Evolutionary conservation across 2,329 filamentous ascomycete genomes (phyloP), one percentile per base, ranked within the genome.

Genomic region (Colletotrichum endophyticum): DNA sequence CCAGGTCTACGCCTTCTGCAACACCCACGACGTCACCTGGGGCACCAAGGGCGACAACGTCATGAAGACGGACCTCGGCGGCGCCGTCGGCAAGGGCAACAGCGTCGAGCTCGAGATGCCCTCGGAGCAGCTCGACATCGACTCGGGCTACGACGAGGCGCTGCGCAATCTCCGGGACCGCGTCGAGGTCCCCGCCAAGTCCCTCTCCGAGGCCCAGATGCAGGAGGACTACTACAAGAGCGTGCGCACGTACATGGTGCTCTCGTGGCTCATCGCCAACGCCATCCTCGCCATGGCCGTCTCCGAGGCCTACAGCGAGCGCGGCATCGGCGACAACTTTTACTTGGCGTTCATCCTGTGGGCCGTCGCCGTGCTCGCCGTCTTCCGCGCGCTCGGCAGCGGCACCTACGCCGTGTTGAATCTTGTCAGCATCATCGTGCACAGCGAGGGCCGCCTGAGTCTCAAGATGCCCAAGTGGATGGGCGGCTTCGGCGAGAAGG

Each of bases 151-250:
- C 85, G 97, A 99, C 83, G 96, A 98, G 84, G 97, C 97, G 0
- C 92, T 99, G 30, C 95, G 97, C 78, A 99, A 99, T 84, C 94
- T 99, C 7, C 95, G 97, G 68, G 97, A 99, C 83, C 91, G 97
- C 61, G 90, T 99, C 80, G 96, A 98, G 83, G 96, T 99, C 1
- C 89, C 94, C 13, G 84, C 85, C 15, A 84, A 90, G 0, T 85
- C 88, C 0, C 80, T 92, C 19, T 93, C 91, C 59, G 96, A 98
- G 80, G 89, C 91, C 1, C 97, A 99, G 86, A 87, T 96, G 86
- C 97, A 99, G 85, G 97, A 99, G 85, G 97, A 99, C 86, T 99
- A 99, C 90, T 99, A 99, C 90, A 95, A 96, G 84, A 95, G 94
- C 56, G 97, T 99, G 69, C 93, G 97, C 71, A 99, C 97, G 1